A percentile compares a stretch with the other conserved stretches of the same genome.
Conservation (phyloP, 2,329 filamentous ascomycete genomes). For the Metarhizium robertsii region DNA sequence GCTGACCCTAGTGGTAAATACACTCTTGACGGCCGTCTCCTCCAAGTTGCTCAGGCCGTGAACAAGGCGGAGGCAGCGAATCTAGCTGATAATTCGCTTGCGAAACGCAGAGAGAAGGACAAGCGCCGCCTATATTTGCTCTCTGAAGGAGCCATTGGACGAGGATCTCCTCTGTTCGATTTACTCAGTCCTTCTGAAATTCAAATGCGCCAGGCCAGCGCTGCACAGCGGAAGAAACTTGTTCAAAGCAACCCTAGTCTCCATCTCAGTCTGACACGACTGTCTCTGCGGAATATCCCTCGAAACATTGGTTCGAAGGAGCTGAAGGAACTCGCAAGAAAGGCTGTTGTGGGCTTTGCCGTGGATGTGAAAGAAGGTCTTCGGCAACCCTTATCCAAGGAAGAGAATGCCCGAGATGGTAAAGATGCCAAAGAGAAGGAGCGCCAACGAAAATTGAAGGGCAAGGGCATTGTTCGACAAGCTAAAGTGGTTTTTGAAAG, state of each 20-base stretch:
- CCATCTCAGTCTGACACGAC: constrained; percentile 78
- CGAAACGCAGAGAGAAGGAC: constrained; percentile 63
- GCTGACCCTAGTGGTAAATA: constrained; percentile 76
- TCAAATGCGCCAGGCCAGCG: constrained; percentile 79
- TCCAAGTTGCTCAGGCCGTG: constrained; percentile 79
- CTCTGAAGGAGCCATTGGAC: constrained; percentile 72
- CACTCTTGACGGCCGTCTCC: constrained; percentile 79
- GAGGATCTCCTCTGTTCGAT: constrained; percentile 68
- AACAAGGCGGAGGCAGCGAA: constrained; percentile 70
- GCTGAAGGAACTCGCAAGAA: constrained; percentile 80
- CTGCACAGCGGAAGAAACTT: constrained; percentile 77
- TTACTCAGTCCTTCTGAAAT: constrained; percentile 70
- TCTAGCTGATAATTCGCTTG: constrained; percentile 61
- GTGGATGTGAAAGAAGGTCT: constrained; percentile 73
- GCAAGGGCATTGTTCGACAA: constrained; percentile 81
- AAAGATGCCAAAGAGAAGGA: constrained; percentile 76
- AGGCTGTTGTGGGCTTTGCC: constrained; percentile 91
- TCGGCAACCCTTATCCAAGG: constrained; percentile 74
- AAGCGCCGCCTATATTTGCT: constrained; percentile 85
- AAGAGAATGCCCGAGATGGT: constrained; percentile 74
- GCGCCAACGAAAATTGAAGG: constrained; percentile 66
- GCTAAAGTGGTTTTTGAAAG: constrained; percentile 94
- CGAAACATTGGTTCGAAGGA: constrained; percentile 75
- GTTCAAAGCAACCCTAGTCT: constrained; percentile 87
- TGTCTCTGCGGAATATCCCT: constrained; percentile 87